These are phyloP conservation scores for Theileria sp. DNA, from an alignment of 169 alveolate genomes.

Conservation along the genomic window DNA sequence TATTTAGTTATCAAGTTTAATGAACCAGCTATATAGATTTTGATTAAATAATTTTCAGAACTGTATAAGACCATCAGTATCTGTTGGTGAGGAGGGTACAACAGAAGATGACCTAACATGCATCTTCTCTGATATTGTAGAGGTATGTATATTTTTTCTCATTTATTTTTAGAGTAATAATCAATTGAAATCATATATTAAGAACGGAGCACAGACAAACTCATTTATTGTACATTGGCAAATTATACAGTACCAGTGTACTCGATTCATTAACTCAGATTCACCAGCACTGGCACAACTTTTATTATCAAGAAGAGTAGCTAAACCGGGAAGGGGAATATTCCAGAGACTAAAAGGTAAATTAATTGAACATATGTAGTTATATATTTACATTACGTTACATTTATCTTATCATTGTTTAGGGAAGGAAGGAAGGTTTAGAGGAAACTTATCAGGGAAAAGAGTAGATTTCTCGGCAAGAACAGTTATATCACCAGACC, in stretches of 20 bases:
- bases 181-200: slow-evolving; percentile 79
- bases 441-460: slow-evolving; percentile 98
- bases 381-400: slow-evolving; percentile 37
- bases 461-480: slow-evolving; percentile 99
- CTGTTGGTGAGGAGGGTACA: slow-evolving; percentile 86
- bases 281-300: slow-evolving; percentile 89
- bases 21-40: neutral
- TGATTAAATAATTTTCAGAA: slow-evolving; percentile 27
- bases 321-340: slow-evolving; percentile 81
- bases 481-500: slow-evolving; percentile 99
- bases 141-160: slow-evolving; percentile 7
- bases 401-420: slow-evolving; percentile 27
- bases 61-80: slow-evolving; percentile 95
- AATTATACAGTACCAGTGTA: slow-evolving; percentile 84
- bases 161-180: slow-evolving; percentile 65
- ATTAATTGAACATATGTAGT: neutral
- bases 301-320: slow-evolving; percentile 74
- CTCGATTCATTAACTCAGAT: slow-evolving; percentile 89
- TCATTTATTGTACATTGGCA: slow-evolving; percentile 86
- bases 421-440: slow-evolving; percentile 95
- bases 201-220: slow-evolving; percentile 82
- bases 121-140: slow-evolving; percentile 87
- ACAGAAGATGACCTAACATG: slow-evolving; percentile 95
- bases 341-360: slow-evolving; percentile 78
- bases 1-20: neutral